A percentile compares a stretch with the other conserved stretches of the same genome.
phyloP scores from a whole-genome alignment of 345 rosid species.

The Luvunga scandens region DNA sequence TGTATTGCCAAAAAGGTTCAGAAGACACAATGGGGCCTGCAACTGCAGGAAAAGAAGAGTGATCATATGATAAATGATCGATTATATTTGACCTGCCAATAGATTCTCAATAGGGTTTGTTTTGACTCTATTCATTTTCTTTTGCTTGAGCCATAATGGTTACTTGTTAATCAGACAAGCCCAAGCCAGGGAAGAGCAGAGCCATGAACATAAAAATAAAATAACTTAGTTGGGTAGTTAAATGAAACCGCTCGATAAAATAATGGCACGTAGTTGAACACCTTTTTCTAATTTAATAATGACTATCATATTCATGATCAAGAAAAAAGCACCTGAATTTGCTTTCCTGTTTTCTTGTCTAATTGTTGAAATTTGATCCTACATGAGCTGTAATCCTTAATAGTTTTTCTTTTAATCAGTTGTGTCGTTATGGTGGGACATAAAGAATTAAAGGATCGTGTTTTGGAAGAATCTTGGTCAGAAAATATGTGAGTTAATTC shows the following conservation, averaged over 20 bases:
- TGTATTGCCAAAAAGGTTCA: neutral
- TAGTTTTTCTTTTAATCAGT: neutral
- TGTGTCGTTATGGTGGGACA: constrained; percentile 10
- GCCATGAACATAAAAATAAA: too few species aligned
- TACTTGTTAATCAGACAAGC: neutral
- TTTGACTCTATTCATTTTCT: neutral
- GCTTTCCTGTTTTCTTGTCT: neutral
- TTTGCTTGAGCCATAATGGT: neutral
- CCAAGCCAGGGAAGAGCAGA: too few species aligned
- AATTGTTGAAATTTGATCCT: constrained; percentile 1
- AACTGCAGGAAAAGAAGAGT: neutral
- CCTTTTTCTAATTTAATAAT: too few species aligned
- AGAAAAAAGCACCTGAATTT: neutral
- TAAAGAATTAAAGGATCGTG: neutral
- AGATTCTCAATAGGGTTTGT: neutral
- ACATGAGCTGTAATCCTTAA: constrained; percentile 14
- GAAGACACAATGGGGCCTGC: neutral
- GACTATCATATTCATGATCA: neutral
- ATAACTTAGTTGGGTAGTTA: too few species aligned
- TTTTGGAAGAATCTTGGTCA: neutral
- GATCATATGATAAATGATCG: neutral
- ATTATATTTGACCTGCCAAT: neutral
- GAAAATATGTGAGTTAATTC: neutral
- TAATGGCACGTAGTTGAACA: too few species aligned
- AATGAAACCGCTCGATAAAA: too few species aligned